A percentile compares a stretch with the other conserved stretches of the same genome.
Evolutionary conservation across 441 rosid species (phyloP).

Genomic region (Melastoma candidum): DNA sequence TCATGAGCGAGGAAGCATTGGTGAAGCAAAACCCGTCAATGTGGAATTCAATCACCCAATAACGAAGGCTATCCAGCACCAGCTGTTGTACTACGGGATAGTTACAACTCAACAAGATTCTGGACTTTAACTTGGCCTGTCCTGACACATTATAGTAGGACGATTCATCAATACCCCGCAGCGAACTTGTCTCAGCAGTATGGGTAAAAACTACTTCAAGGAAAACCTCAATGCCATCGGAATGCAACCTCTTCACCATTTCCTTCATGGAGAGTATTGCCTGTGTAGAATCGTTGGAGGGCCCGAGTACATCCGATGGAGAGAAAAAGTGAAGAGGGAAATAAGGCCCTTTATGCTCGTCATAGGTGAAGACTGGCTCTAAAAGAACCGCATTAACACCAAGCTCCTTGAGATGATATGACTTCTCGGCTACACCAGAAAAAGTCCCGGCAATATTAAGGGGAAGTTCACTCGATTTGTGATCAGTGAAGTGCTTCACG

Average conservation of each 20-base stretch:
- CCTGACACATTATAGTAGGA: conserved; percentile 39
- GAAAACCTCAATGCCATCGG: conserved; percentile 67
- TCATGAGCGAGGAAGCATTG: conserved; percentile 58
- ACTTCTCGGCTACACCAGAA: conserved; percentile 63
- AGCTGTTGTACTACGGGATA: conserved; percentile 59
- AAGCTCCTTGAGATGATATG: conserved; percentile 53
- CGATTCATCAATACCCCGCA: conserved; percentile 66
- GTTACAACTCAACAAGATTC: conserved; percentile 60
- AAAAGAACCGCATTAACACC: conserved; percentile 72
- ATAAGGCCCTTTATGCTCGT: conserved; percentile 60
- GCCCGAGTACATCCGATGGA: conserved; percentile 41
- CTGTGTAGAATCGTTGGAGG: conserved; percentile 39
- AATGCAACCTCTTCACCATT: conserved; percentile 78
- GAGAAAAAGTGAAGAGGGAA: conserved; percentile 76
- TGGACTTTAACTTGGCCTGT: conserved; percentile 24
- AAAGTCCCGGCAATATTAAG: conserved; percentile 65
- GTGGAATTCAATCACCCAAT: conserved; percentile 81
- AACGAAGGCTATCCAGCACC: conserved; percentile 63
- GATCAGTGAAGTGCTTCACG: conserved; percentile 60
- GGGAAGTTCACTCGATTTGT: conserved; percentile 54
- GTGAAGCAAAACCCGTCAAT: conserved; percentile 84
- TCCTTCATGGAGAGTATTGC: conserved; percentile 65
- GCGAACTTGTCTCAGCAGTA: conserved; percentile 50
- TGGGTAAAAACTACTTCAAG: conserved; percentile 75
- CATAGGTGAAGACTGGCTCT: conserved; percentile 74